These are phyloP conservation scores for Trichopus zeylanicus DNA, from an alignment of 116 monocot genomes.

Conservation along the genomic window DNA sequence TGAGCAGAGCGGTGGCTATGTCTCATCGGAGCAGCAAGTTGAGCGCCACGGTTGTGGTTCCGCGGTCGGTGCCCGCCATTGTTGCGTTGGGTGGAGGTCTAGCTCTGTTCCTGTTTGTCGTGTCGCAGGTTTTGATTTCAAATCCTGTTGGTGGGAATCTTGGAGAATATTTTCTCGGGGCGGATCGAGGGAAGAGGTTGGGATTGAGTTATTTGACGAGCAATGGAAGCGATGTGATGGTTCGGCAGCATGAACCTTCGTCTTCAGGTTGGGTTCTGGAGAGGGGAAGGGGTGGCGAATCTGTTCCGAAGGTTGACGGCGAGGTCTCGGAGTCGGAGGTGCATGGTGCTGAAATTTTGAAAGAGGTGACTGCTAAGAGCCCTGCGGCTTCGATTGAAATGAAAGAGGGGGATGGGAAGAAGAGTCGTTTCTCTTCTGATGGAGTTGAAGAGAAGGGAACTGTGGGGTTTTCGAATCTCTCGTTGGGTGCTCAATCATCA, in stretches of 20 bases:
- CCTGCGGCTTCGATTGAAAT: background rate
- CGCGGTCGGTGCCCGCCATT: conserved; percentile 13
- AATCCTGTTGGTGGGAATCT: conserved; percentile 12
- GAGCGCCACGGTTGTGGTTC: conserved; percentile 2
- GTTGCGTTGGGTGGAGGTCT: conserved; percentile 11
- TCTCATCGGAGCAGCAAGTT: background rate
- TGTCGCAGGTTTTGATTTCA: conserved; percentile 14
- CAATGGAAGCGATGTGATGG: background rate
- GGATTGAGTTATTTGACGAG: background rate
- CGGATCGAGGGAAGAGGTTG: background rate
- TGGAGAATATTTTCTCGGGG: conserved; percentile 6
- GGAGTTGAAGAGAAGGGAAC: background rate
- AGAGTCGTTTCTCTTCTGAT: too few relatives aligned
- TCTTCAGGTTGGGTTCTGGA: background rate
- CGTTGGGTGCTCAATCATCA: background rate
- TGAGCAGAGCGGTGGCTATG: background rate
- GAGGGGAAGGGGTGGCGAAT: background rate
- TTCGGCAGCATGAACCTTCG: background rate
- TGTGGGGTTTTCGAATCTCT: background rate
- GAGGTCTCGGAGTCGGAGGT: too few relatives aligned
- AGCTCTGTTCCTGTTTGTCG: conserved; percentile 18
- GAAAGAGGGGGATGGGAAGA: background rate
- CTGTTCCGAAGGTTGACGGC: too few relatives aligned
- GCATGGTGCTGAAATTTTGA: background rate
- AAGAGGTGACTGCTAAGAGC: background rate